These are phyloP conservation scores for Cutaneotrichosporon cutaneum DNA, from an alignment of 1,284 basidiomycete genomes.

Conservation along the genomic window DNA sequence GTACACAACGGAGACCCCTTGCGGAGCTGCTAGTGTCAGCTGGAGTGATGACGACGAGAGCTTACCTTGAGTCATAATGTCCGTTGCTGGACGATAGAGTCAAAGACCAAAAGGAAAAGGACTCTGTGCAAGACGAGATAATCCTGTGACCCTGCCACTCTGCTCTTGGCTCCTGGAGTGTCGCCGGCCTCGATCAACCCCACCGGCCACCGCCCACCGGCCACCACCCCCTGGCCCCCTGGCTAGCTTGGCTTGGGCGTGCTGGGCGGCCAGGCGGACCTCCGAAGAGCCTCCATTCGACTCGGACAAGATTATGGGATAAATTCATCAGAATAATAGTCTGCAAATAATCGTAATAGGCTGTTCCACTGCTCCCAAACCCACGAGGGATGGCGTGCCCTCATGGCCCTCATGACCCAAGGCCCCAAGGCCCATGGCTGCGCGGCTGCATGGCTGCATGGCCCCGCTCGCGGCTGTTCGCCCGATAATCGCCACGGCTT, in stretches of 20 bases:
- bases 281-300: neutral
- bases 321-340: neutral
- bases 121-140: neutral
- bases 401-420: neutral
- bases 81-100: conserved; percentile 21
- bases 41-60: neutral
- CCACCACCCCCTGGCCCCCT: too few species aligned
- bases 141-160: neutral
- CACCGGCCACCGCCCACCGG: too few species aligned
- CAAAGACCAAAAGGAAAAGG: conserved; percentile 9
- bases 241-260: too few species aligned
- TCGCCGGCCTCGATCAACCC: neutral
- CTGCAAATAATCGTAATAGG: neutral
- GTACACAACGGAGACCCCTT: conserved; percentile 30
- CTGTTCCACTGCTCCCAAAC: too few species aligned
- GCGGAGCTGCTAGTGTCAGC: conserved; percentile 18
- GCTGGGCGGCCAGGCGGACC: neutral
- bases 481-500: too few species aligned
- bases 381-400: neutral
- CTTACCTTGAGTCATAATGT: conserved; percentile 21
- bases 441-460: too few species aligned
- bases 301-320: neutral
- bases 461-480: too few species aligned
- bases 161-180: neutral
- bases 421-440: too few species aligned